Conservation (phyloP, 768 basidiomycete genomes). For the Hericium coralloides region DNA sequence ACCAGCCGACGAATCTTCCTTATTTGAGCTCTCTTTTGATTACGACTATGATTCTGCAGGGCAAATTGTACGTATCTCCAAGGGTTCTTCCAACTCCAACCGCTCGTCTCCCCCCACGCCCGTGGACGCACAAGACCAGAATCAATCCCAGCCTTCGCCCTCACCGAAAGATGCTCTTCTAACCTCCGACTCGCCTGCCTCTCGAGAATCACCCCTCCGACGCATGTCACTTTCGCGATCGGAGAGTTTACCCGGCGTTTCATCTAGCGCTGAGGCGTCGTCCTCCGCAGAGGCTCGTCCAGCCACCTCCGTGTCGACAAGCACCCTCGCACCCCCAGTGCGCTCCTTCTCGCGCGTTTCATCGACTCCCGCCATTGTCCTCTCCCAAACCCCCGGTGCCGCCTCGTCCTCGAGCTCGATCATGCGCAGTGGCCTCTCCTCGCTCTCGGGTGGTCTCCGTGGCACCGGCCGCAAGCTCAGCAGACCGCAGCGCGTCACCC, state of each 20-base stretch:
- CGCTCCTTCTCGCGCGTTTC: constrained; percentile 61
- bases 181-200: constrained; percentile 22
- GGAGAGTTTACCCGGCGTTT: constrained; percentile 50
- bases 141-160: constrained; percentile 11
- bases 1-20: constrained; percentile 48
- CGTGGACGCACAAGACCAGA: constrained; percentile 22
- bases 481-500: constrained; percentile 29
- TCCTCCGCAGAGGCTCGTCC: constrained; percentile 3
- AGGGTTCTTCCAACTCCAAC: constrained; percentile 31
- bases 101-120: constrained; percentile 36
- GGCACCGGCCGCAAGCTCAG: constrained; percentile 26
- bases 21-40: constrained; percentile 60
- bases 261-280: constrained; percentile 20
- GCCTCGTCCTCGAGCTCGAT: constrained; percentile 12
- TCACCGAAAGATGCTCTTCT: constrained; percentile 3
- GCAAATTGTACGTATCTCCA: constrained; percentile 47
- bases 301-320: constrained; percentile 22
- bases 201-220: constrained; percentile 28
- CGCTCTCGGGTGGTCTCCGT: constrained; percentile 19
- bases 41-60: constrained; percentile 50
- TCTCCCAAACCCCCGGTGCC: constrained; percentile 20
- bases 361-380: constrained; percentile 40
- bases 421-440: constrained; percentile 17
- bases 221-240: constrained; percentile 55
- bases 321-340: constrained; percentile 20